phyloP scores from a whole-genome alignment of 2,329 filamentous ascomycete genomes.

The Knufia petricola region DNA sequence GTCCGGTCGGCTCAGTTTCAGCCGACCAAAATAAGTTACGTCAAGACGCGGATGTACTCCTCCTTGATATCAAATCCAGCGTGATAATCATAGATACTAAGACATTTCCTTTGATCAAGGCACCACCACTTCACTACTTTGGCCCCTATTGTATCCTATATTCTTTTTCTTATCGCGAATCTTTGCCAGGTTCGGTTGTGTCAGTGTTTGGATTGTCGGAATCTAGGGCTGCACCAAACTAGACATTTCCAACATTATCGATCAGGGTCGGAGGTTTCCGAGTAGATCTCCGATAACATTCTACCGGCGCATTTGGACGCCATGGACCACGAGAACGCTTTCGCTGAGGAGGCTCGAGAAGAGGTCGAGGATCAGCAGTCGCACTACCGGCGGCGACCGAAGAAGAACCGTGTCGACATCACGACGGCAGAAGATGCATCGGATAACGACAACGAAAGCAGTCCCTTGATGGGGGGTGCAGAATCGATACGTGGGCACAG shows the following conservation, averaged over 20 bases:
- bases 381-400: neutral
- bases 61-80: neutral
- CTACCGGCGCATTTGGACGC: neutral
- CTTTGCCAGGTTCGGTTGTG: neutral
- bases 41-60: slow-evolving; percentile 1
- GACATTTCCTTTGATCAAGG: neutral
- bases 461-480: slow-evolving; percentile 23
- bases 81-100: too few relatives aligned
- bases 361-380: slow-evolving; percentile 20
- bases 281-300: neutral
- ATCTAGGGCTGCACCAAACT: too few relatives aligned
- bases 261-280: neutral
- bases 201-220: too few relatives aligned
- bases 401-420: slow-evolving; percentile 13
- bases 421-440: slow-evolving; percentile 14
- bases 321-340: slow-evolving; percentile 29
- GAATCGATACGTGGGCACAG: slow-evolving; percentile 12
- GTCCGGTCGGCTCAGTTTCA: neutral
- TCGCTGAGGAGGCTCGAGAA: slow-evolving; percentile 27
- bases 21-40: slow-evolving; percentile 1
- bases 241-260: too few relatives aligned
- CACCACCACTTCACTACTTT: neutral
- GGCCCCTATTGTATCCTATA: neutral
- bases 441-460: slow-evolving; percentile 23
- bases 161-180: neutral